Evolutionary conservation across 2,329 filamentous ascomycete species (phyloP).

Genomic region (Cercospora berteroae): DNA sequence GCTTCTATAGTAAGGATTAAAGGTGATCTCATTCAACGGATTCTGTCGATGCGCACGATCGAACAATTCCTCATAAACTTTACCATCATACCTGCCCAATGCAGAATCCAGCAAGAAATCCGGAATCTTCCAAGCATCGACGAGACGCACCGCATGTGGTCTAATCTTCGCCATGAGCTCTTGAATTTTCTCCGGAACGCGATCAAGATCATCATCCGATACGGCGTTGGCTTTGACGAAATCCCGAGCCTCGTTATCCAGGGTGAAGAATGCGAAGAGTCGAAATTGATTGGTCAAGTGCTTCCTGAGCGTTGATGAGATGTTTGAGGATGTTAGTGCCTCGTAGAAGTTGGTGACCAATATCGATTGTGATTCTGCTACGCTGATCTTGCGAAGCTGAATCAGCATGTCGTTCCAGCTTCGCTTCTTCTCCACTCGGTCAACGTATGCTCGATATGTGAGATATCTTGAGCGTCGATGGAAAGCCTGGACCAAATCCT

Average conservation of each 20-base stretch:
- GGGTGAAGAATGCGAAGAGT: conserved; percentile 50
- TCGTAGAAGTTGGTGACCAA: conserved; percentile 49
- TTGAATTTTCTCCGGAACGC: conserved; percentile 44
- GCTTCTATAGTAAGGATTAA: conserved; percentile 51
- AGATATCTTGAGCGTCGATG: conserved; percentile 47
- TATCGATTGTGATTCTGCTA: conserved; percentile 51
- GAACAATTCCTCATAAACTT: conserved; percentile 55
- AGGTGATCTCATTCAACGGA: conserved; percentile 51
- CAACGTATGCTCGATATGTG: conserved; percentile 45
- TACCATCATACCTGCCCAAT: conserved; percentile 52
- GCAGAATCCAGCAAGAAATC: conserved; percentile 55
- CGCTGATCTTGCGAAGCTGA: conserved; percentile 43
- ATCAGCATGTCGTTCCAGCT: conserved; percentile 50
- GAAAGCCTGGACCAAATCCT: conserved; percentile 47
- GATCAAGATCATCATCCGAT: conserved; percentile 43
- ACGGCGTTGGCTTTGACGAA: conserved; percentile 49
- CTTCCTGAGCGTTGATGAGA: conserved; percentile 33
- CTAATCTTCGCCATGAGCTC: conserved; percentile 49
- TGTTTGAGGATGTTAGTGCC: conserved; percentile 34
- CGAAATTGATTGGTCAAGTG: conserved; percentile 48
- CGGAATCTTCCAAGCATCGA: conserved; percentile 54
- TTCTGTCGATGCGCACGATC: conserved; percentile 53
- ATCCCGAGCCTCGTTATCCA: conserved; percentile 46
- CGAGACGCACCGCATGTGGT: conserved; percentile 53
- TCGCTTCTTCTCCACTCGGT: conserved; percentile 47